Evolutionary conservation across 139 green algal species (phyloP).

Genomic region (Parachlorella kessleri): DNA sequence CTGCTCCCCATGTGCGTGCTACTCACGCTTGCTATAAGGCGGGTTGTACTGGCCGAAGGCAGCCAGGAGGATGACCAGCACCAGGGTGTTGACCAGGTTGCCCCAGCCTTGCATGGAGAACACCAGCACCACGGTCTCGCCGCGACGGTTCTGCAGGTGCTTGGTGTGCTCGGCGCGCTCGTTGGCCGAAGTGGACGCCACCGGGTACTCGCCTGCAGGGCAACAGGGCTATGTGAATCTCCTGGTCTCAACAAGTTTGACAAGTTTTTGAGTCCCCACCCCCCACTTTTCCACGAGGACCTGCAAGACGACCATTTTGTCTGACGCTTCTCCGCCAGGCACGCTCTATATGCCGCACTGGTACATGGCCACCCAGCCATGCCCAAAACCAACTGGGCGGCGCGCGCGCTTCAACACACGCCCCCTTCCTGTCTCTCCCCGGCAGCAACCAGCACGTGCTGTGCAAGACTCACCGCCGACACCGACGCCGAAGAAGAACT

Average conservation of each 20-base stretch:
- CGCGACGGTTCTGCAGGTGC: slow-evolving; percentile 44
- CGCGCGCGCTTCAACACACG: too few relatives aligned
- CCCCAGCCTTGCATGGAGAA: slow-evolving; percentile 35
- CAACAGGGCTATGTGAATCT: too few relatives aligned
- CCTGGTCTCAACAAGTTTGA: too few relatives aligned
- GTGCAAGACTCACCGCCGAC: slow-evolving; percentile 62
- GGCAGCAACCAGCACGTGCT: too few relatives aligned
- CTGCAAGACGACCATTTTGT: not conserved
- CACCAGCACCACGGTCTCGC: slow-evolving; percentile 40
- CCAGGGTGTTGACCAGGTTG: slow-evolving; percentile 32
- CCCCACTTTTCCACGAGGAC: too few relatives aligned
- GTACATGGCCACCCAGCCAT: too few relatives aligned
- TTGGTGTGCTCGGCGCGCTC: slow-evolving; percentile 68
- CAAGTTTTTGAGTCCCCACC: too few relatives aligned
- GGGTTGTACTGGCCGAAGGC: slow-evolving; percentile 1
- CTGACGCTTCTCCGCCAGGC: too few relatives aligned
- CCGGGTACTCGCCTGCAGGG: slow-evolving; percentile 58
- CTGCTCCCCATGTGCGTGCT: too few relatives aligned
- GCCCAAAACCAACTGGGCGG: too few relatives aligned
- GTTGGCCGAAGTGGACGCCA: slow-evolving; percentile 73
- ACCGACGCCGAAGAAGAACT: slow-evolving; percentile 53
- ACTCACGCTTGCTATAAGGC: not conserved
- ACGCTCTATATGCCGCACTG: too few relatives aligned
- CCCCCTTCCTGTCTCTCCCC: not conserved
- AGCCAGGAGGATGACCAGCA: slow-evolving; percentile 25